A percentile compares a stretch with the other conserved stretches of the same genome.
phyloP scores from a whole-genome alignment of 2,329 filamentous ascomycete species.

The Ophiocordyceps polyrhachis-furcata region DNA sequence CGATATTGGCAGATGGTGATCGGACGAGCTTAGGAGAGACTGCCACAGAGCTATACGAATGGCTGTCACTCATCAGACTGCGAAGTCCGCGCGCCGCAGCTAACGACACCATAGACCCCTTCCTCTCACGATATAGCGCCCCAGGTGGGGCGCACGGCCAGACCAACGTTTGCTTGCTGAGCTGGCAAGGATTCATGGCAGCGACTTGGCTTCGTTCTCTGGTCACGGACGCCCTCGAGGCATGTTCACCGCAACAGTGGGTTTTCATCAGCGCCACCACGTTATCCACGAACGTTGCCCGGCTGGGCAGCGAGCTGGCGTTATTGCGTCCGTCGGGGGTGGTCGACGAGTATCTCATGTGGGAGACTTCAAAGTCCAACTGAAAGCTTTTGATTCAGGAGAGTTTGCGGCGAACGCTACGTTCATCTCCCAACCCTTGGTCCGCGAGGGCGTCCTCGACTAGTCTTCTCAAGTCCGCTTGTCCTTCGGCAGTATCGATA shows the following conservation, averaged over 20 bases:
- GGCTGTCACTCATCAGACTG: slow-evolving; percentile 49
- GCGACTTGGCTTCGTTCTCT: slow-evolving; percentile 30
- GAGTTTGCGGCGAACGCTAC: slow-evolving; percentile 44
- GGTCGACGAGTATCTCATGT: slow-evolving; percentile 37
- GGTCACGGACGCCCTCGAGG: slow-evolving; percentile 25
- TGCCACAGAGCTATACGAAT: slow-evolving; percentile 50
- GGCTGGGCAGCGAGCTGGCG: slow-evolving; percentile 29
- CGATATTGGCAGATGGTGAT: slow-evolving; percentile 15
- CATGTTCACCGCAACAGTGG: slow-evolving; percentile 29
- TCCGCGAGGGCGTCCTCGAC: slow-evolving; percentile 64
- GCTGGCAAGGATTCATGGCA: slow-evolving; percentile 40
- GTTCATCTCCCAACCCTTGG: slow-evolving; percentile 41
- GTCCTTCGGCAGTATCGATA: slow-evolving; percentile 64
- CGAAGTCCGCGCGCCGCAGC: slow-evolving; percentile 41
- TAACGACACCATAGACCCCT: slow-evolving; percentile 44
- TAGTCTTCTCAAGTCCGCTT: slow-evolving; percentile 58
- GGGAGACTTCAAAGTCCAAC: slow-evolving; percentile 34
- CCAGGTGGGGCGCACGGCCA: slow-evolving; percentile 21
- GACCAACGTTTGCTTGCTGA: slow-evolving; percentile 27
- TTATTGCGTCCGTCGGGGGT: slow-evolving; percentile 31
- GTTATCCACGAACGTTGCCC: slow-evolving; percentile 26
- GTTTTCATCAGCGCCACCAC: slow-evolving; percentile 34
- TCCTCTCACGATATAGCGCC: slow-evolving; percentile 47
- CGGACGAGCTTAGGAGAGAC: slow-evolving; percentile 40
- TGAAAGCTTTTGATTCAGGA: slow-evolving; percentile 20